These are phyloP conservation scores for Carex littledalei DNA, from an alignment of 176 grass and related monocot genomes.

Conservation along the genomic window DNA sequence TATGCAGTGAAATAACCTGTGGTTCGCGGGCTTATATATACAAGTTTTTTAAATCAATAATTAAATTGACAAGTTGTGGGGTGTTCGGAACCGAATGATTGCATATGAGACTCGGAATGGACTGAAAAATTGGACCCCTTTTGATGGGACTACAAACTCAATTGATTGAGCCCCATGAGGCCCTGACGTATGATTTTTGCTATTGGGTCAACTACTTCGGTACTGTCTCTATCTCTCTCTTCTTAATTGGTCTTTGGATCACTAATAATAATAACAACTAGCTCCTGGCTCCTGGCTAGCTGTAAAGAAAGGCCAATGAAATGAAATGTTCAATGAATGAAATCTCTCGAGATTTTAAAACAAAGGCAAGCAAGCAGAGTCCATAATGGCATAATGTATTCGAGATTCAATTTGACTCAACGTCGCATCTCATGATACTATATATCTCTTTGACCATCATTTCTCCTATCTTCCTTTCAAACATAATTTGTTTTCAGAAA, in stretches of 20 bases:
- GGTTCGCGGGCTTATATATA: no score
- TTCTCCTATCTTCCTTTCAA: neutral
- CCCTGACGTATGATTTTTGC: slow-evolving; percentile 18
- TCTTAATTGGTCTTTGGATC: neutral
- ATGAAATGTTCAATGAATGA: neutral
- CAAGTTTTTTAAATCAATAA: neutral
- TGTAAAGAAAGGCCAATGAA: neutral
- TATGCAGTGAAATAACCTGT: no score
- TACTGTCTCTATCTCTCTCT: slow-evolving; percentile 12
- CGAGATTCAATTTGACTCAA: slow-evolving; percentile 3
- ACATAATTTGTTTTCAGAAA: no score
- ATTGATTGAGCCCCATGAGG: neutral
- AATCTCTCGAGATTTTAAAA: neutral
- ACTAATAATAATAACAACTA: neutral
- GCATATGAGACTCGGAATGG: slow-evolving; percentile 14
- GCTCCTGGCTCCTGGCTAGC: neutral
- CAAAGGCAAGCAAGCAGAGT: neutral
- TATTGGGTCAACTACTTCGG: slow-evolving; percentile 11
- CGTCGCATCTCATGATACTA: slow-evolving; percentile 9
- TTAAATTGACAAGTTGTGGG: neutral
- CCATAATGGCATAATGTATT: slow-evolving; percentile 6
- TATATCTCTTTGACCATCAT: slow-evolving; percentile 15
- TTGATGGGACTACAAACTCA: slow-evolving; percentile 32
- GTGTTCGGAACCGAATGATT: slow-evolving; percentile 15
- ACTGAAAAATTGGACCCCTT: neutral